These are phyloP conservation scores for Phytophthora pistaciae DNA, from an alignment of 352 stramenopile genomes.

Conservation along the genomic window DNA sequence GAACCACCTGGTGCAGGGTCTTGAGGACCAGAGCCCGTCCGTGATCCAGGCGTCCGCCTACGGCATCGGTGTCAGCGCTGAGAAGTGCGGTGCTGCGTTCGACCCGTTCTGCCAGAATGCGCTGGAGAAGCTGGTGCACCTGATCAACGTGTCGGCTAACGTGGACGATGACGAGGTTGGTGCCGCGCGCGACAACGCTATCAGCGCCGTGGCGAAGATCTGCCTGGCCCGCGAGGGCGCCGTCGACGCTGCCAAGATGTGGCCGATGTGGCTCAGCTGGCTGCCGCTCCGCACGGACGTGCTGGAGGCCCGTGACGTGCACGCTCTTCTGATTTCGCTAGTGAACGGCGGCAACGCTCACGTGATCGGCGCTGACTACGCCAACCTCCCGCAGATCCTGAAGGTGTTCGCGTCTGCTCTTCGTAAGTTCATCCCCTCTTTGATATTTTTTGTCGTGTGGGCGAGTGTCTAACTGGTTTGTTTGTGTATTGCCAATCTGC, in stretches of 20 bases:
- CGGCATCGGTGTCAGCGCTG: conserved; percentile 84
- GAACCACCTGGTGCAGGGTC: conserved; percentile 71
- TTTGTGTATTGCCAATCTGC: conserved; percentile 15
- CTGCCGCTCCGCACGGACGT: conserved; percentile 82
- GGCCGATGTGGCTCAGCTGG: conserved; percentile 83
- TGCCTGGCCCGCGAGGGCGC: conserved; percentile 57
- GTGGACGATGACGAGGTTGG: conserved; percentile 70
- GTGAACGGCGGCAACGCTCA: conserved; percentile 66
- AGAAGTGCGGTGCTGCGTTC: conserved; percentile 80
- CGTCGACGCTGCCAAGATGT: conserved; percentile 73
- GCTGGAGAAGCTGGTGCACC: conserved; percentile 79
- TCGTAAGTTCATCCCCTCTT: conserved; percentile 50
- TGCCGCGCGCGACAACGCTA: conserved; percentile 82
- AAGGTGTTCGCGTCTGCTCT: conserved; percentile 83
- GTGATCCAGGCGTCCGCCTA: conserved; percentile 88
- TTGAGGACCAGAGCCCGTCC: conserved; percentile 70
- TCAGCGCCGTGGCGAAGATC: conserved; percentile 88
- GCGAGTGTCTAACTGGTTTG: conserved; percentile 26
- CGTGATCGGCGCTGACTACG: conserved; percentile 74
- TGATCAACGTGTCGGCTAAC: conserved; percentile 61
- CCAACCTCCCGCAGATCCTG: conserved; percentile 69
- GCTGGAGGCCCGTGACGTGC: conserved; percentile 81
- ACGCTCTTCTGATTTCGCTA: conserved; percentile 75
- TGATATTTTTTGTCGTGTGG: conserved; percentile 10
- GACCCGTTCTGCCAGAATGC: conserved; percentile 69